Evolutionary conservation across 345 rosid genomes (phyloP).

Genomic region (Populus ilicifolia): DNA sequence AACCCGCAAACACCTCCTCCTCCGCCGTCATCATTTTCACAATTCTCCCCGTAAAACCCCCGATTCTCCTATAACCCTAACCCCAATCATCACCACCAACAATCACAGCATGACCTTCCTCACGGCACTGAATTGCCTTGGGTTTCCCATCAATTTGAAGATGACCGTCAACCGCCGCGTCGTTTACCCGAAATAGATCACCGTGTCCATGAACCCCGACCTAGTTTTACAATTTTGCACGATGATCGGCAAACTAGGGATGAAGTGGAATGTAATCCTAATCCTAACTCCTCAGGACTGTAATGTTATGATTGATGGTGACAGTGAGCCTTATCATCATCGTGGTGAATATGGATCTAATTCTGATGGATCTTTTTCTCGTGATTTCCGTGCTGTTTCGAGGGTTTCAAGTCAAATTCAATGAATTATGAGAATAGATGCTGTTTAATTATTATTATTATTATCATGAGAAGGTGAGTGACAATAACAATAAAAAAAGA

Average conservation of each 20-base stretch:
- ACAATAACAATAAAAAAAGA: constrained; percentile 24
- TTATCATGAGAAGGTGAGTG: constrained; percentile 18
- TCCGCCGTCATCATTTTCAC: background rate
- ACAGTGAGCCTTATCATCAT: constrained; percentile 20
- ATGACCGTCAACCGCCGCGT: constrained; percentile 5
- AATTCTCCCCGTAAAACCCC: background rate
- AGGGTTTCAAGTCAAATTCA: constrained; percentile 29
- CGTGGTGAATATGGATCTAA: constrained; percentile 30
- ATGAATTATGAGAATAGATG: constrained; percentile 16
- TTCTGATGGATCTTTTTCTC: constrained; percentile 39
- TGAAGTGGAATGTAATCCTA: constrained; percentile 29
- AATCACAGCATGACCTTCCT: constrained; percentile 20
- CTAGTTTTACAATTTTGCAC: constrained; percentile 26
- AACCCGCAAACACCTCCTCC: background rate
- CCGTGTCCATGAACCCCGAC: background rate
- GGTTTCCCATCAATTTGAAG: constrained; percentile 7
- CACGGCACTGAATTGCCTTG: constrained; percentile 24
- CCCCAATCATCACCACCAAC: constrained; percentile 1
- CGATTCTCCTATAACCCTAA: constrained; percentile 9
- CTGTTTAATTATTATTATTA: constrained; percentile 10
- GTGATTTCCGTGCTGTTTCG: constrained; percentile 28
- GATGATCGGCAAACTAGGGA: constrained; percentile 33
- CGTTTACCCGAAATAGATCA: constrained; percentile 8
- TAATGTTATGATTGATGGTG: constrained; percentile 1
- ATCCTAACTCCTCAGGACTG: constrained; percentile 31